Percentiles rank a stretch among this genome's conserved stretches.
These are phyloP conservation scores for Solanum piurae DNA, from an alignment of 257 asterid genomes.

Conservation along the genomic window DNA sequence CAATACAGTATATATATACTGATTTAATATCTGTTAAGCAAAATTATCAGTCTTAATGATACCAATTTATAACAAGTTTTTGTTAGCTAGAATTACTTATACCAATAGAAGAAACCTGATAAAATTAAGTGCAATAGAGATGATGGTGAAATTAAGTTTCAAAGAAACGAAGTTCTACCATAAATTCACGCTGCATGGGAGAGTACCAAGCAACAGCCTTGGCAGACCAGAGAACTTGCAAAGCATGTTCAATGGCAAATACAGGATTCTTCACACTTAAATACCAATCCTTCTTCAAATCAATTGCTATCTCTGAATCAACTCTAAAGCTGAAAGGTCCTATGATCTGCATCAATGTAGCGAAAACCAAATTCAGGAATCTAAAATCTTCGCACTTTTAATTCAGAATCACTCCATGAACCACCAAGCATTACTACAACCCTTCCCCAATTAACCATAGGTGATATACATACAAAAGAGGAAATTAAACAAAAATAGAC, in stretches of 20 bases:
- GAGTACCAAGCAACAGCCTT: conserved; percentile 91
- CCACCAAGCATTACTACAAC: neutral
- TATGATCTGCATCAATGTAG: conserved; percentile 39
- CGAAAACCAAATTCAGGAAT: neutral
- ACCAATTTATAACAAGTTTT: too few relatives aligned
- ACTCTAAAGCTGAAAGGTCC: conserved; percentile 87
- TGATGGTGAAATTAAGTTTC: conserved; percentile 26
- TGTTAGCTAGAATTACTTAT: too few relatives aligned
- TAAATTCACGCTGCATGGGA: conserved; percentile 59
- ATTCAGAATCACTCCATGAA: neutral
- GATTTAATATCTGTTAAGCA: too few relatives aligned
- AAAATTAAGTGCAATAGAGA: neutral
- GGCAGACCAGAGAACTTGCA: conserved; percentile 79
- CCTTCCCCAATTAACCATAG: neutral
- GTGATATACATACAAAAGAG: neutral
- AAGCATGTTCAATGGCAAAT: conserved; percentile 61
- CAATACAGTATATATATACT: too few relatives aligned
- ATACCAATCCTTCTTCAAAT: conserved; percentile 33
- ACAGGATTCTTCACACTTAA: conserved; percentile 47
- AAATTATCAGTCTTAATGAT: too few relatives aligned
- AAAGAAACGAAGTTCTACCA: conserved; percentile 70
- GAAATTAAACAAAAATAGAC: neutral
- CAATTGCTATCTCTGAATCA: conserved; percentile 48
- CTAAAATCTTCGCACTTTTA: neutral
- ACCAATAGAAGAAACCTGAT: neutral